Evolutionary conservation across 2,329 filamentous ascomycete species (phyloP), one percentile per base, ranked within the genome.

Genomic region (Nothopassalora personata): DNA sequence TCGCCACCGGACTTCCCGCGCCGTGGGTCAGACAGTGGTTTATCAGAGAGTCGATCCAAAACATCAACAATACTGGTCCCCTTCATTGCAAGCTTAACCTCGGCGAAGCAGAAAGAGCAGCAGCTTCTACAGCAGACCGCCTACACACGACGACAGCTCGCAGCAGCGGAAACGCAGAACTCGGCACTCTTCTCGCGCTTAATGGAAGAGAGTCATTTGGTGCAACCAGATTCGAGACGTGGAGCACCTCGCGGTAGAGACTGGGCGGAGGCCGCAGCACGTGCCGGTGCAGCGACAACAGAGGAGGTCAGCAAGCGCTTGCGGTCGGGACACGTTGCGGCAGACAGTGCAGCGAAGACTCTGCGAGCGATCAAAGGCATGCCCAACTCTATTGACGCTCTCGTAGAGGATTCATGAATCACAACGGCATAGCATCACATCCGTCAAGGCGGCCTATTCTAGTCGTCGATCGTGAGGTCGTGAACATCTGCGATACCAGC

Each of bases 191-290:
- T 73, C 8, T 51, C 59, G 2, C 65, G 70, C 11, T 60, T 72
- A 8, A 69, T 69, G n/a, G 70, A 71, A 49, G 72, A 73, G 54
- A 73, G 72, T 33, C 72, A 72, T 61, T 59, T 73, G 13, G 66
- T 73, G 1, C 64, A 67, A 19, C 68, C 69, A 11, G 63, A 64
- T 27, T 48, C 62, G 34, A 53, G 51, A 23, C 54, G 56, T 9
- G 64, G 65, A n/a, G 59, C 66, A 18, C 59, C 61, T 4, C 60
- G 58, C 10, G 69, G 67, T 5, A 56, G 54, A 49, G 67, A 70
- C 19, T 72, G 70, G 70, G 59, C 60, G 9, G 55, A 60, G 18
- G 69, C 70, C 3, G 67, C 62, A 4, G 61, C 57, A 18, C 61
- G 64, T 23, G 64, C 64, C 1, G 58, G 60, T 10, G 55, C 58